These are phyloP conservation scores for Sugiyamaella sp. DNA, from an alignment of 1,139 yeast genomes.

Conservation along the genomic window DNA sequence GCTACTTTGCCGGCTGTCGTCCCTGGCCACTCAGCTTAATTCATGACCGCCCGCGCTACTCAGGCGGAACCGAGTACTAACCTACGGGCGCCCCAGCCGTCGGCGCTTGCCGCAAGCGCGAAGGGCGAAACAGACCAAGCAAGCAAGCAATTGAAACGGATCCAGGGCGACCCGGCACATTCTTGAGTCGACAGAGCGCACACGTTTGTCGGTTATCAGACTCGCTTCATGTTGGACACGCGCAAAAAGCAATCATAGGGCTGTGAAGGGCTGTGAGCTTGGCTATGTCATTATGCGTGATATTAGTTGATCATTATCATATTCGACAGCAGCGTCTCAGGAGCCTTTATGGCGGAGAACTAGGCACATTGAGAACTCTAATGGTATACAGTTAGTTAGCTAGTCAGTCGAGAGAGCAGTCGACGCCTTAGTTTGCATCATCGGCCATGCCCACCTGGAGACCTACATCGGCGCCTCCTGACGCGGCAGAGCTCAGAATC, in stretches of 20 bases:
- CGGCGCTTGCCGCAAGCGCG: too few species aligned
- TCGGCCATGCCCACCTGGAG: not conserved
- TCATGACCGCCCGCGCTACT: too few species aligned
- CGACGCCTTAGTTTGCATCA: slow-evolving; percentile 6
- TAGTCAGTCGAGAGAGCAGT: not conserved
- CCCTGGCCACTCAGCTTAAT: too few species aligned
- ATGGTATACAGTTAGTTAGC: not conserved
- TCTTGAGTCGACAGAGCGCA: too few species aligned
- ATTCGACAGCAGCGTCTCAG: slow-evolving; percentile 5
- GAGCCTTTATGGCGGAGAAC: not conserved
- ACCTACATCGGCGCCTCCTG: not conserved
- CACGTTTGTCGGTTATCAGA: too few species aligned
- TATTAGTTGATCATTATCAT: slow-evolving; percentile 10
- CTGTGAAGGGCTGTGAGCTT: not conserved
- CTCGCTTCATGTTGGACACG: too few species aligned
- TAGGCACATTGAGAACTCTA: slow-evolving; percentile 3
- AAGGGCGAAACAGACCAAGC: too few species aligned
- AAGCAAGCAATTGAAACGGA: too few species aligned
- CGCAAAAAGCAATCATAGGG: slow-evolving; percentile 11
- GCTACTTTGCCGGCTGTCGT: too few species aligned
- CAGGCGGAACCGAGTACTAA: too few species aligned
- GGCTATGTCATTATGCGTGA: slow-evolving; percentile 17
- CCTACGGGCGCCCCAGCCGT: too few species aligned
- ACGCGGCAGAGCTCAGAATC: not conserved
- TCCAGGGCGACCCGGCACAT: too few species aligned